A percentile compares a stretch with the other conserved stretches of the same genome.
Conservation (phyloP, 1,284 basidiomycete species). For the Inonotus hispidus region DNA sequence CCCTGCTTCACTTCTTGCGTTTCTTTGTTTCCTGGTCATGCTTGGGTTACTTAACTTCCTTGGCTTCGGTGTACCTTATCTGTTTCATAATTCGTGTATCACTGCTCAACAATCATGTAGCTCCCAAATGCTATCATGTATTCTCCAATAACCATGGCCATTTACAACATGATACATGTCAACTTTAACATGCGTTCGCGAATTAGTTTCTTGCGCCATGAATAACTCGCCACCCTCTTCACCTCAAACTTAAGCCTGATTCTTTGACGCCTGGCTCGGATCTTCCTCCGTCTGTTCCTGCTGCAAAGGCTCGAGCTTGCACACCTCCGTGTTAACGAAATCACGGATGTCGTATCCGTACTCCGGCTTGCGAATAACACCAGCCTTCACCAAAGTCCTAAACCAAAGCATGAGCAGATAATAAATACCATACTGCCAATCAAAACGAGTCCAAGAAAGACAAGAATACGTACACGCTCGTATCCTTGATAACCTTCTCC, state of each 20-base stretch:
- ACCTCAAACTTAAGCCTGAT: neutral
- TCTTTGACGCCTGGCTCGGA: neutral
- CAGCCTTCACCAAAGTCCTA: constrained; percentile 70
- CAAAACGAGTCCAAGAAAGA: neutral
- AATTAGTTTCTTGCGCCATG: too few species aligned
- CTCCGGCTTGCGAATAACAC: constrained; percentile 59
- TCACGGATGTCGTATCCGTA: constrained; percentile 51
- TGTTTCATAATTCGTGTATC: too few species aligned
- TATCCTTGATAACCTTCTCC: constrained; percentile 58
- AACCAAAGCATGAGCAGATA: constrained; percentile 4
- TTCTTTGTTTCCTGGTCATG: neutral
- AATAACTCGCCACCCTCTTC: too few species aligned
- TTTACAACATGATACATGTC: too few species aligned
- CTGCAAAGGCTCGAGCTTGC: constrained; percentile 27
- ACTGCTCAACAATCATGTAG: neutral
- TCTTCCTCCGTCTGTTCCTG: neutral
- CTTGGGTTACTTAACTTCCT: neutral
- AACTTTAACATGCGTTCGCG: too few species aligned
- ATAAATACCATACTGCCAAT: neutral
- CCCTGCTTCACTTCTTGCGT: neutral
- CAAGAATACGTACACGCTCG: constrained; percentile 50
- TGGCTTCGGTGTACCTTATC: neutral
- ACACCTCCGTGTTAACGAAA: constrained; percentile 59
- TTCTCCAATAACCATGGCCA: neutral
- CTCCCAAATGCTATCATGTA: neutral